A percentile compares a stretch with the other conserved stretches of the same genome.
These are phyloP conservation scores for Cronartium quercuum DNA, from an alignment of 1,284 basidiomycete genomes.

Conservation along the genomic window DNA sequence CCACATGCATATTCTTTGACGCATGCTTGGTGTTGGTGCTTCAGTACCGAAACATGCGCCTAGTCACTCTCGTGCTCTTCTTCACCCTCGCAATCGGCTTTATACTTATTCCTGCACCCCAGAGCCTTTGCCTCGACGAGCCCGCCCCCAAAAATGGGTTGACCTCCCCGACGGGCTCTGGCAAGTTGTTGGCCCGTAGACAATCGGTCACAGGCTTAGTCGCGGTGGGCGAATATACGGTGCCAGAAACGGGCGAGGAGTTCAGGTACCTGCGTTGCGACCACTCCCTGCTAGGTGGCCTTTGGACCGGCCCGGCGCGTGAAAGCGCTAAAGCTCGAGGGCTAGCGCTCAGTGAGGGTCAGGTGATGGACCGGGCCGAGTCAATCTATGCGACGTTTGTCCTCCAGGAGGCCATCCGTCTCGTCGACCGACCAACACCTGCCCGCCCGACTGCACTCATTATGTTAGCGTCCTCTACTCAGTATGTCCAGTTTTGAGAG, in stretches of 20 bases:
- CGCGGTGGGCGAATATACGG: conserved; percentile 63
- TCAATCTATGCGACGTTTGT: conserved; percentile 78
- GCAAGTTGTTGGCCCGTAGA: conserved; percentile 59
- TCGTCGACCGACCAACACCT: conserved; percentile 56
- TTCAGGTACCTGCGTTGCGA: conserved; percentile 76
- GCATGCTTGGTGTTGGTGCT: no score
- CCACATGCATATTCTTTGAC: no score
- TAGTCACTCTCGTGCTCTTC: not conserved
- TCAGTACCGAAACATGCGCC: no score
- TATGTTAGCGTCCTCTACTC: not conserved
- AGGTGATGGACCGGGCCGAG: conserved; percentile 9
- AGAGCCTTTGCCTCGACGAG: conserved; percentile 11
- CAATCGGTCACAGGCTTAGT: conserved; percentile 70
- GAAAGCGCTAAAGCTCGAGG: not conserved
- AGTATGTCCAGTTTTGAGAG: not conserved
- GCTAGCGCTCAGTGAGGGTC: not conserved
- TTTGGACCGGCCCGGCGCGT: conserved; percentile 60
- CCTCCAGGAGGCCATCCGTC: conserved; percentile 70
- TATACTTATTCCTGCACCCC: conserved; percentile 2
- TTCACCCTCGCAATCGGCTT: not conserved
- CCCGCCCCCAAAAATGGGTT: not conserved
- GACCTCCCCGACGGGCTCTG: not conserved
- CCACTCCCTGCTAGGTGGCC: conserved; percentile 78
- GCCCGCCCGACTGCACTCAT: conserved; percentile 46
- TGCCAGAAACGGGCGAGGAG: conserved; percentile 52